Base-by-base conservation (phyloP, 2,329 filamentous ascomycete genomes). In the Verticillium tricorpus region DNA sequence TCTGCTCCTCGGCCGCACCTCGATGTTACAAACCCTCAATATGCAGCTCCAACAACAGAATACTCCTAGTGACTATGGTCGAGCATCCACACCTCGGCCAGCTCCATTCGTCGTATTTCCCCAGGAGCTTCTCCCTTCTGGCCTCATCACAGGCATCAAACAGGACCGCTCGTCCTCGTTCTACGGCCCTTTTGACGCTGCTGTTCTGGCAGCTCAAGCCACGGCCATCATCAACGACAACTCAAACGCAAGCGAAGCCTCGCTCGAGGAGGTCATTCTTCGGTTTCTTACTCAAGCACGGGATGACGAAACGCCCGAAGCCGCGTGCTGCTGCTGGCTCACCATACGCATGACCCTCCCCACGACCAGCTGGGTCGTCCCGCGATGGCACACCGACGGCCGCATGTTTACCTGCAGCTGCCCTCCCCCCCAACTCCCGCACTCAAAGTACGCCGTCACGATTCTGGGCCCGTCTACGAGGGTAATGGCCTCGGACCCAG, bases 1-100 rank as follows among this genome's bases (percentile, higher is more conserved):
- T 28, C 28, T 28, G 4, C 28, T 45, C 17, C 74, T 79, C 9
- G 82, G 8, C 34, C 34, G 7, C 2, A 9, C 15, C 17, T 40
- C 15, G 1, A 19, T n/a, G 5, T n/a, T 40, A 5, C 45, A 52
- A 25, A n/a, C 11, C 39, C 17, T 19, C 45, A 52, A 2, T 17
- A 40, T 40, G 37, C 14, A 35, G 34, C 34, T 35, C 37, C 6
- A n/a, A 7, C 6, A 40, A 40, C 37, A 40, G 15, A 12, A 40
- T 17, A 40, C 17, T 4, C 2, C 6, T 17, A 3, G 6, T 7
- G 6, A 17, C 37, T 6, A 7, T 40, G 37, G 17, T 3, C 37
- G 19, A 17, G 17, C 37, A 15, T 17, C 37, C 37, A n/a, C 37
- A 15, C 37, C 15, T 22, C n/a, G 45, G 9, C 45, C 45, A 25